Conservation (phyloP, 179 eudicot genomes). For the Amaranthus tricolor region DNA sequence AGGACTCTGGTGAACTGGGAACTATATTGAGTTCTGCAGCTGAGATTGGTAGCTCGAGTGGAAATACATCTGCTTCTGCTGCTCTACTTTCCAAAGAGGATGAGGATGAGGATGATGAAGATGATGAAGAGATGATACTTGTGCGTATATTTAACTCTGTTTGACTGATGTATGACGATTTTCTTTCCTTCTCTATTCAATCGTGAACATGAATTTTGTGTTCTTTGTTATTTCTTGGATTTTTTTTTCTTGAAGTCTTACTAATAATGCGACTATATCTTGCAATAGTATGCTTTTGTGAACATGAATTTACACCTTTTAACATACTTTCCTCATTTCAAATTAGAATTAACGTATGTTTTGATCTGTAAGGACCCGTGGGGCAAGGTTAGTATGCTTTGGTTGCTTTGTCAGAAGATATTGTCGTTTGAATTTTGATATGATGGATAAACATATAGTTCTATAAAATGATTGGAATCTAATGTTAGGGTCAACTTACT, state of each 20-base stretch:
- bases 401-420: neutral
- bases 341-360: neutral
- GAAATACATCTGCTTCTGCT: conserved; percentile 32
- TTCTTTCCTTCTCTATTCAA: neutral
- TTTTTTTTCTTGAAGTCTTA: neutral
- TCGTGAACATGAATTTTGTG: neutral
- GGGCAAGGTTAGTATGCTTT: neutral
- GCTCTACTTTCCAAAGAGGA: conserved; percentile 35
- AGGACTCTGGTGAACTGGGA: conserved; percentile 47
- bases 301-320: neutral
- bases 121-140: conserved; percentile 87
- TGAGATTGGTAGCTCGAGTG: conserved; percentile 21
- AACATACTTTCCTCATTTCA: neutral
- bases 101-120: conserved; percentile 56
- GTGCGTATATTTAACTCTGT: conserved; percentile 34
- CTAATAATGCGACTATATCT: neutral
- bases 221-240: neutral
- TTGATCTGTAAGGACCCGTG: neutral
- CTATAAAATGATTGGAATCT: too few relatives aligned
- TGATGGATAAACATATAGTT: too few relatives aligned
- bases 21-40: conserved; percentile 47
- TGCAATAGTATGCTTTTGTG: neutral
- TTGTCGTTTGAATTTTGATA: too few relatives aligned
- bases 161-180: neutral
- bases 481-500: too few relatives aligned